Percentiles rank a stretch among this genome's conserved stretches.
Conservation (phyloP, 1,139 yeast genomes). For the Pichia sp. region DNA sequence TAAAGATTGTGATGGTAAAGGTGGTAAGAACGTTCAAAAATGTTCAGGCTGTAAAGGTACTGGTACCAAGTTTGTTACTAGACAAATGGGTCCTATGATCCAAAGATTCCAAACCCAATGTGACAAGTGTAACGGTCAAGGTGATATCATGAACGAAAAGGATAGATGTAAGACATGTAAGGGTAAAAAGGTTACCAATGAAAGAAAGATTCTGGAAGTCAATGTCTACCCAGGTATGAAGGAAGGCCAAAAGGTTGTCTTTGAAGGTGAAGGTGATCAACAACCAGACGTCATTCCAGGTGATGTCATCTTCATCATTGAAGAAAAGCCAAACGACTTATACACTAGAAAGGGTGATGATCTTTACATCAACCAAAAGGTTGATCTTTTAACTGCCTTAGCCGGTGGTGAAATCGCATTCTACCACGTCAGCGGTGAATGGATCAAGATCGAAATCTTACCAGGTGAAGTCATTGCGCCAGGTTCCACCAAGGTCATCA, state of each 20-base stretch:
- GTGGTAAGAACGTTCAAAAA: slow-evolving; percentile 91
- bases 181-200: slow-evolving; percentile 86
- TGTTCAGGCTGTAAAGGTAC: slow-evolving; percentile 87
- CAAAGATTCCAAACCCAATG: slow-evolving; percentile 97
- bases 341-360: slow-evolving; percentile 92
- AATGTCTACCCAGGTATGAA: slow-evolving; percentile 98
- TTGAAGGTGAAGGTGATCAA: slow-evolving; percentile 97
- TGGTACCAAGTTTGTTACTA: slow-evolving; percentile 90
- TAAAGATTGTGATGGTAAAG: slow-evolving; percentile 88
- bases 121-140: slow-evolving; percentile 90
- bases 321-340: slow-evolving; percentile 78
- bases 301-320: slow-evolving; percentile 89
- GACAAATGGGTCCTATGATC: slow-evolving; percentile 99
- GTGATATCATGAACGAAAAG: slow-evolving; percentile 83
- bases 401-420: slow-evolving; percentile 94
- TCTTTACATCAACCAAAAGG: slow-evolving; percentile 78
- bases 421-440: slow-evolving; percentile 87
- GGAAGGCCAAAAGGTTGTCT: slow-evolving; percentile 88
- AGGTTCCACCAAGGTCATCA: slow-evolving; percentile 75
- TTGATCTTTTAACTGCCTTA: slow-evolving; percentile 90
- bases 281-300: slow-evolving; percentile 96
- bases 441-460: slow-evolving; percentile 72
- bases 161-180: slow-evolving; percentile 86
- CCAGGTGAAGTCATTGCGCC: slow-evolving; percentile 97
- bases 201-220: slow-evolving; percentile 92